These are phyloP conservation scores for Phytophthora fragariaefolia DNA, from an alignment of 352 stramenopile species.

Conservation along the genomic window DNA sequence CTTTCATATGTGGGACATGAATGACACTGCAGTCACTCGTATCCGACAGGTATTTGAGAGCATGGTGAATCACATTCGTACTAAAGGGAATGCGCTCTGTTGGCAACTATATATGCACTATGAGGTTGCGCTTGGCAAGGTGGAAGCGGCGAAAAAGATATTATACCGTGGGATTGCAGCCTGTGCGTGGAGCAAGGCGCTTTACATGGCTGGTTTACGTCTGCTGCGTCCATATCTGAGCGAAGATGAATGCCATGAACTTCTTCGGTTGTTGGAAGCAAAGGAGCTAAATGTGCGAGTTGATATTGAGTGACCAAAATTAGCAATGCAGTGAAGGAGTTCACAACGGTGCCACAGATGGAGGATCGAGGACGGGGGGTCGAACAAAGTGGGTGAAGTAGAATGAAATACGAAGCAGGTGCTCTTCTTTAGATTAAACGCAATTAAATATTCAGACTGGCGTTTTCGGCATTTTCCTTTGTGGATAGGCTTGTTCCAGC, in stretches of 20 bases:
- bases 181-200: slow-evolving; percentile 80
- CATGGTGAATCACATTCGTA: slow-evolving; percentile 63
- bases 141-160: slow-evolving; percentile 72
- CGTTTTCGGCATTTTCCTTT: background rate
- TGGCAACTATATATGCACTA: slow-evolving; percentile 86
- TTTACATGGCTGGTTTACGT: slow-evolving; percentile 74
- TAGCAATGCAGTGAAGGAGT: too few relatives aligned
- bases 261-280: slow-evolving; percentile 68
- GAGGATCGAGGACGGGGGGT: slow-evolving; percentile 1
- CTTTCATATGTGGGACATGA: slow-evolving; percentile 70
- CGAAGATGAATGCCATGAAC: slow-evolving; percentile 62
- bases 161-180: slow-evolving; percentile 76
- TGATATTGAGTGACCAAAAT: slow-evolving; percentile 40
- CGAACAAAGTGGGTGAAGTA: background rate
- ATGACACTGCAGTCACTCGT: slow-evolving; percentile 55
- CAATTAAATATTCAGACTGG: slow-evolving; percentile 1
- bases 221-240: slow-evolving; percentile 73
- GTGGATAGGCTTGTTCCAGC: slow-evolving; percentile 25
- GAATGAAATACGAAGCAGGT: slow-evolving; percentile 3
- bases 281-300: slow-evolving; percentile 79
- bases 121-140: slow-evolving; percentile 71
- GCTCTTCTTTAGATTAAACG: too few relatives aligned
- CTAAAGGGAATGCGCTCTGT: slow-evolving; percentile 56
- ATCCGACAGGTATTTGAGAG: slow-evolving; percentile 70
- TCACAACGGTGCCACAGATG: background rate